phyloP scores from a whole-genome alignment of 345 rosid genomes.

The Raphanus raphanistrum region DNA sequence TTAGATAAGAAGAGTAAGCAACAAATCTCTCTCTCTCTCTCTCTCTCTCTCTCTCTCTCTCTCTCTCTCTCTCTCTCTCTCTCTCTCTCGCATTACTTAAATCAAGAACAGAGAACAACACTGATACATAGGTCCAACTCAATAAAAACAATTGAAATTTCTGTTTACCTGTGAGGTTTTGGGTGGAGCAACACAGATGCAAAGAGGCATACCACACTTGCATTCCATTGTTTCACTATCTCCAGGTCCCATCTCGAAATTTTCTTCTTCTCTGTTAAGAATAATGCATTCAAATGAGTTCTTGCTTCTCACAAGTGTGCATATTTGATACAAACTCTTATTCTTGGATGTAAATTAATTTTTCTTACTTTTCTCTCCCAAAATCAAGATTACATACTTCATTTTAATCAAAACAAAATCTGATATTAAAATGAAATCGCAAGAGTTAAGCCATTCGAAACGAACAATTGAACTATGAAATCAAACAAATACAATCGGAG shows the following conservation, averaged over 20 bases:
- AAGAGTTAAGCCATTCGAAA: background rate
- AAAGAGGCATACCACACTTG: conserved; percentile 97
- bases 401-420: background rate
- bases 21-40: too few species aligned
- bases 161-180: conserved; percentile 44
- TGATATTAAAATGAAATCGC: background rate
- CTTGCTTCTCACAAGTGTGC: conserved; percentile 2
- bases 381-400: background rate
- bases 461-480: background rate
- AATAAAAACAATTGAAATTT: background rate
- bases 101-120: background rate
- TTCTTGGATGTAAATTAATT: too few species aligned
- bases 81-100: background rate
- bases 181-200: conserved; percentile 73
- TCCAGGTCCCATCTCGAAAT: conserved; percentile 39
- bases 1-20: background rate
- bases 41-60: too few species aligned
- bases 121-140: too few species aligned
- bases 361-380: background rate
- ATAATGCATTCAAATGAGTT: conserved; percentile 34
- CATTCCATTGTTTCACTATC: conserved; percentile 51
- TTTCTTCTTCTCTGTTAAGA: conserved; percentile 45
- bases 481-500: background rate
- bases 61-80: too few species aligned
- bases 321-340: background rate